These are phyloP conservation scores for Aspergillus indologenus DNA, from an alignment of 495 filamentous ascomycete species.

Conservation along the genomic window DNA sequence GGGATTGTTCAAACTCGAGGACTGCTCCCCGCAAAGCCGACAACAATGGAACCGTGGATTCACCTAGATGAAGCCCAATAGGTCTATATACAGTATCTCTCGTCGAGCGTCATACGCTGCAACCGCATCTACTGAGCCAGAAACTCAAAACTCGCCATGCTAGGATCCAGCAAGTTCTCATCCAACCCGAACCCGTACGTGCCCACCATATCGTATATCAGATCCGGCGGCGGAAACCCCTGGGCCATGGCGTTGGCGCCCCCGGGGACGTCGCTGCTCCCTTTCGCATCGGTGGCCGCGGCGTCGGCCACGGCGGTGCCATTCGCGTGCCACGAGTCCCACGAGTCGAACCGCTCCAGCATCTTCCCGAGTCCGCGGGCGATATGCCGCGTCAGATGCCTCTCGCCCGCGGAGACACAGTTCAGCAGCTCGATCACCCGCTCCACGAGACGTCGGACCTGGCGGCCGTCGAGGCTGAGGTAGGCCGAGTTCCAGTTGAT, in stretches of 20 bases:
- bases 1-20: too few species aligned
- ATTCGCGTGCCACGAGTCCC: constrained; percentile 39
- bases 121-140: constrained; percentile 29
- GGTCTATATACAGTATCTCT: not conserved
- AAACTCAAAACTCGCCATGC: constrained; percentile 47
- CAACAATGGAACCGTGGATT: too few species aligned
- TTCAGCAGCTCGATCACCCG: constrained; percentile 51
- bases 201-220: constrained; percentile 50
- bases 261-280: constrained; percentile 35
- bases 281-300: constrained; percentile 1
- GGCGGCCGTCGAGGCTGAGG: constrained; percentile 38
- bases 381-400: constrained; percentile 53
- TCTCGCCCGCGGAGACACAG: constrained; percentile 50
- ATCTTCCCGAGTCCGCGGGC: constrained; percentile 53
- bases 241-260: constrained; percentile 49
- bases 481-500: constrained; percentile 54
- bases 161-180: constrained; percentile 46
- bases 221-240: constrained; percentile 45
- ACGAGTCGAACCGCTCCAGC: constrained; percentile 46
- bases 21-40: too few species aligned
- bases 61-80: not conserved
- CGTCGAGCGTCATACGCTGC: too few species aligned
- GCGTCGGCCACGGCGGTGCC: constrained; percentile 9
- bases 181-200: constrained; percentile 49
- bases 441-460: constrained; percentile 48